Percentiles rank a stretch among this genome's conserved stretches.
Evolutionary conservation across 176 grass and related monocot genomes (phyloP).

Genomic region (Areca catechu): DNA sequence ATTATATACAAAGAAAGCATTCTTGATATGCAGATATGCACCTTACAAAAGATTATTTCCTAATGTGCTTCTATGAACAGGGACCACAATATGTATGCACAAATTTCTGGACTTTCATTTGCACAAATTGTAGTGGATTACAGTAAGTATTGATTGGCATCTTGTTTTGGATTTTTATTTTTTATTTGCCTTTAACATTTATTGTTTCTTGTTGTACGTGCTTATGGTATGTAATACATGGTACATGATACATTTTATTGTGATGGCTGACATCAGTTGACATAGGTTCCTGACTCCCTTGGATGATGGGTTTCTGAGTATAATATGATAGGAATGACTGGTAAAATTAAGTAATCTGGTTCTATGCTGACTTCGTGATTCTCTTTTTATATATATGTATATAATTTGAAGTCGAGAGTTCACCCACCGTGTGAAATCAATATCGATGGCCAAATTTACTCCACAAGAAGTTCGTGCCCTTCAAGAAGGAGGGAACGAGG

Average conservation of each 20-base stretch:
- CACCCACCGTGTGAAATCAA: constrained; percentile 62
- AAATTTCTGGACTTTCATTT: constrained; percentile 57
- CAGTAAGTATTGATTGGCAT: constrained; percentile 43
- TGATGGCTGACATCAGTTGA: no score
- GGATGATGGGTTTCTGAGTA: no score
- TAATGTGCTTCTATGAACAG: constrained; percentile 28
- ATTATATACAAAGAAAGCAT: neutral
- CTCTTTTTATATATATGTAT: neutral
- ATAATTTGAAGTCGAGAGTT: constrained; percentile 37
- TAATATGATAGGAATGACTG: no score
- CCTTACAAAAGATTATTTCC: constrained; percentile 3
- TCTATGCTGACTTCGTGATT: constrained; percentile 3
- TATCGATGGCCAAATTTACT: constrained; percentile 67
- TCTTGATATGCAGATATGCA: neutral
- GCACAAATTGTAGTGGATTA: constrained; percentile 56
- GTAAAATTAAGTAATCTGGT: neutral
- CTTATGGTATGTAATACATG: no score
- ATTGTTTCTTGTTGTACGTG: no score
- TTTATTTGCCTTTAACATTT: neutral
- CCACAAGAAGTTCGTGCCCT: constrained; percentile 49
- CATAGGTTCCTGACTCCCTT: no score
- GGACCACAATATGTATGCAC: constrained; percentile 71
- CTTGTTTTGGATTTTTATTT: neutral
- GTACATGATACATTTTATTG: no score
- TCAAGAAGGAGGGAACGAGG: constrained; percentile 63